phyloP scores from a whole-genome alignment of 257 asterid genomes.

The Cynanchum wilfordii region DNA sequence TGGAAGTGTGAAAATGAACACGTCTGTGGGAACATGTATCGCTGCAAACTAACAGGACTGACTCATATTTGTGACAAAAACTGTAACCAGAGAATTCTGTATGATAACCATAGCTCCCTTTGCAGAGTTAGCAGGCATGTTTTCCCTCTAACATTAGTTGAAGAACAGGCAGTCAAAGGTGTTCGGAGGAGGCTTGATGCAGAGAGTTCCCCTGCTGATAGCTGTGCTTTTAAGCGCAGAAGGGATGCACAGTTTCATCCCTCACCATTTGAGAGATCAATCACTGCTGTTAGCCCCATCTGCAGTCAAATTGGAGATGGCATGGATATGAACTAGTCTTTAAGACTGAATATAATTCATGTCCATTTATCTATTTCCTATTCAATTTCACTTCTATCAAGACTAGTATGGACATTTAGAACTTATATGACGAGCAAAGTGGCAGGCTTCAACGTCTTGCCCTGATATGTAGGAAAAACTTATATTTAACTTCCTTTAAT shows the following conservation, averaged over 20 bases:
- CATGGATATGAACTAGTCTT: constrained; percentile 82
- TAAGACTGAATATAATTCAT: constrained; percentile 29
- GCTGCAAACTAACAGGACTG: constrained; percentile 88
- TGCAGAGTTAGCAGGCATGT: constrained; percentile 85
- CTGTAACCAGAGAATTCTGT: constrained; percentile 89
- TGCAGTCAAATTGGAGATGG: constrained; percentile 85
- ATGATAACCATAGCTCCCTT: constrained; percentile 86
- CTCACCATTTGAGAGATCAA: constrained; percentile 88
- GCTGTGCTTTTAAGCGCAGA: constrained; percentile 83
- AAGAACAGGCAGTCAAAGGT: constrained; percentile 87
- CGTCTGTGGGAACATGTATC: constrained; percentile 86
- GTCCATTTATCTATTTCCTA: constrained; percentile 23
- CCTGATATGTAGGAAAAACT: constrained; percentile 54
- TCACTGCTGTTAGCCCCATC: constrained; percentile 71
- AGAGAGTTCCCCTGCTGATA: constrained; percentile 60
- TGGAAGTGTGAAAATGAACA: constrained; percentile 90
- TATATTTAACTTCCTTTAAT: constrained; percentile 37
- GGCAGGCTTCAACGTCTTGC: constrained; percentile 51
- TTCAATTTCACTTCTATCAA: constrained; percentile 29
- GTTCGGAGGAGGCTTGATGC: constrained; percentile 84
- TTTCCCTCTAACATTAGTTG: constrained; percentile 68
- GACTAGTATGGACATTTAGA: constrained; percentile 33
- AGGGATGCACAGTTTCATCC: constrained; percentile 76
- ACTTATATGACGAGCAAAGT: constrained; percentile 37
- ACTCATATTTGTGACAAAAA: constrained; percentile 97